phyloP scores from a whole-genome alignment of 768 basidiomycete species.

The Leccinum truebloodii region DNA sequence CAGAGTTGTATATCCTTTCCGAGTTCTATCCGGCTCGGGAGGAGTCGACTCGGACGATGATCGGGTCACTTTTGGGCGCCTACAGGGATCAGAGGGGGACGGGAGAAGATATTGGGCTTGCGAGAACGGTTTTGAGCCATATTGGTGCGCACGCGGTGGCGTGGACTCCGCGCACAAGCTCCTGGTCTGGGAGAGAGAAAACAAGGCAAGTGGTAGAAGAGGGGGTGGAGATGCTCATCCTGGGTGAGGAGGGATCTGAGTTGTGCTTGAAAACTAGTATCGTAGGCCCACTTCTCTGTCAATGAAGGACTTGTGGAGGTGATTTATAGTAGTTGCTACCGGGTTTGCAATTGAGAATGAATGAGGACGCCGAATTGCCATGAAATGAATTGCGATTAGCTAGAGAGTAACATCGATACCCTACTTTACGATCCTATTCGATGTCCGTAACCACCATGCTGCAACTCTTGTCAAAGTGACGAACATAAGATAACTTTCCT shows the following conservation, averaged over 20 bases:
- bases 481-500: too few species aligned
- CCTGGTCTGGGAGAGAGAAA: constrained; percentile 51
- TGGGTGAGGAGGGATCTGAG: constrained; percentile 32
- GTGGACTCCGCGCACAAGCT: constrained; percentile 44
- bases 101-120: constrained; percentile 28
- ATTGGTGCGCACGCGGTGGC: constrained; percentile 57
- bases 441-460: too few species aligned
- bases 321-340: too few species aligned
- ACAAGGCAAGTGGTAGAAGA: constrained; percentile 51
- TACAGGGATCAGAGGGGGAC: constrained; percentile 38
- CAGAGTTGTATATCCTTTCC: constrained; percentile 54
- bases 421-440: too few species aligned
- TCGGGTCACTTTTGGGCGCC: constrained; percentile 45
- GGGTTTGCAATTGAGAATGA: too few species aligned
- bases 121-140: constrained; percentile 43
- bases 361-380: too few species aligned
- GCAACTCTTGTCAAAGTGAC: too few species aligned
- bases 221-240: constrained; percentile 47
- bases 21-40: constrained; percentile 46
- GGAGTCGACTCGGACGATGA: constrained; percentile 37
- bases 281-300: constrained; percentile 26
- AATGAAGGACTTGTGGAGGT: not conserved
- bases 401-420: too few species aligned
- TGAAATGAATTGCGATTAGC: too few species aligned
- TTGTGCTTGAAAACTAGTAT: constrained; percentile 30